Percentiles rank a stretch among this genome's conserved stretches.
Evolutionary conservation across 2,329 filamentous ascomycete species (phyloP).

Genomic region (Westerdykella sp.): DNA sequence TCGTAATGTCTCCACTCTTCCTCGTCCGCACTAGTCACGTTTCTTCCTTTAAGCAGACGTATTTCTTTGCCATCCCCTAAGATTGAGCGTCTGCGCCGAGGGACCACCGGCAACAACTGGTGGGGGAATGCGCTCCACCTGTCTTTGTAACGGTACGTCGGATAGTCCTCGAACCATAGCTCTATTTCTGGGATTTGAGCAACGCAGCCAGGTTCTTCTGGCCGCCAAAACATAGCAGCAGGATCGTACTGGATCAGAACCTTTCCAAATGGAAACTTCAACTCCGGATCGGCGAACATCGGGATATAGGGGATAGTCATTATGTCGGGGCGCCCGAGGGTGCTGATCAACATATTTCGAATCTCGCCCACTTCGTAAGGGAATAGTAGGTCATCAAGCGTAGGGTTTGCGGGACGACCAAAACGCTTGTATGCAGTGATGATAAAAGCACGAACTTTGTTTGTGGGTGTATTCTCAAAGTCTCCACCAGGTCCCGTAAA

Average conservation of each 20-base stretch:
- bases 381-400: conserved; percentile 1
- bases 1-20: conserved; percentile 1
- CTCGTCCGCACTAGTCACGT: not conserved
- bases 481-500: conserved; percentile 6
- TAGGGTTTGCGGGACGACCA: not conserved
- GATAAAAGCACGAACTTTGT: conserved; percentile 4
- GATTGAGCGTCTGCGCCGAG: not conserved
- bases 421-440: conserved; percentile 1
- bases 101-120: not conserved
- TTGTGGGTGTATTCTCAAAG: conserved; percentile 5
- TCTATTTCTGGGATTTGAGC: conserved; percentile 3
- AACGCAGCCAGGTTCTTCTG: not conserved
- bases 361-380: conserved; percentile 1
- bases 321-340: conserved; percentile 1
- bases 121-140: conserved; percentile 1
- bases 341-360: not conserved
- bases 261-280: not conserved
- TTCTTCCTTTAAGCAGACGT: too few relatives aligned
- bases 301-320: not conserved
- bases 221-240: not conserved
- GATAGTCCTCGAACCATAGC: conserved; percentile 3
- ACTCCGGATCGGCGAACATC: not conserved
- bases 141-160: not conserved
- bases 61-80: not conserved
- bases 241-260: conserved; percentile 6